Percentiles rank a stretch among this genome's conserved stretches.
phyloP scores from a whole-genome alignment of 805 yeast species.

The Zygoascus biomembranicola region DNA sequence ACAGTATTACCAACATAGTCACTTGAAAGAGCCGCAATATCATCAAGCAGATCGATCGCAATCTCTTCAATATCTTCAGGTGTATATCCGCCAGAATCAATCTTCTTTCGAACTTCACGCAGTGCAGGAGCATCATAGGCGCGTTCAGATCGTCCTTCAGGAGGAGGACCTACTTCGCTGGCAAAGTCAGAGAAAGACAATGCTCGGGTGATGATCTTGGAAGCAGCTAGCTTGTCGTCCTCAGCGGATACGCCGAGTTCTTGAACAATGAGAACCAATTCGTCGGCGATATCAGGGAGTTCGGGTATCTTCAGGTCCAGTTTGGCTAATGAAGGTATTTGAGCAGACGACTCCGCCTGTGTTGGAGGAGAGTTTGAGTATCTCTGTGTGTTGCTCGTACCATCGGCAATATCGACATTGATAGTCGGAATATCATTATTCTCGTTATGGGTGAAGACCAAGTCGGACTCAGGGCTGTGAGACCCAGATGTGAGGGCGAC shows the following conservation, averaged over 20 bases:
- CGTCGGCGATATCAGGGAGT: constrained; percentile 23
- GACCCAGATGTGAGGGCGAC: constrained; percentile 27
- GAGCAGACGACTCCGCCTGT: background rate
- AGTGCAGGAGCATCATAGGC: constrained; percentile 82
- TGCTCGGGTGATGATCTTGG: constrained; percentile 25
- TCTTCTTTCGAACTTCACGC: constrained; percentile 72
- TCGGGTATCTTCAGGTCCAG: constrained; percentile 14
- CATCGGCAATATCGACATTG: background rate
- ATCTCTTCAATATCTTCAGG: constrained; percentile 68
- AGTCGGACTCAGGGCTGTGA: background rate
- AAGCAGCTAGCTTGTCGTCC: constrained; percentile 22
- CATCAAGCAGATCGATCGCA: constrained; percentile 76
- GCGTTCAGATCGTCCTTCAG: constrained; percentile 60
- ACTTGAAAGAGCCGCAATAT: constrained; percentile 81
- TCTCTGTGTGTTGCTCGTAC: background rate
- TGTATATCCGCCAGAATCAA: constrained; percentile 47
- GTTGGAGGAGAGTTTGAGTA: constrained; percentile 3
- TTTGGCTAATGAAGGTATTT: constrained; percentile 12
- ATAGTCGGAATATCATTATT: background rate
- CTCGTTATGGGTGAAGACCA: background rate
- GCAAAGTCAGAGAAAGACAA: constrained; percentile 17
- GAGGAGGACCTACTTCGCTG: constrained; percentile 46
- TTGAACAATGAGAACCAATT: constrained; percentile 25
- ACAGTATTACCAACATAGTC: constrained; percentile 95
- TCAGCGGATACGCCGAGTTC: constrained; percentile 28